Evolutionary conservation across 306 rosid genomes (phyloP), one percentile per base, ranked within the genome.

Genomic region (Sesbania bispinosa): DNA sequence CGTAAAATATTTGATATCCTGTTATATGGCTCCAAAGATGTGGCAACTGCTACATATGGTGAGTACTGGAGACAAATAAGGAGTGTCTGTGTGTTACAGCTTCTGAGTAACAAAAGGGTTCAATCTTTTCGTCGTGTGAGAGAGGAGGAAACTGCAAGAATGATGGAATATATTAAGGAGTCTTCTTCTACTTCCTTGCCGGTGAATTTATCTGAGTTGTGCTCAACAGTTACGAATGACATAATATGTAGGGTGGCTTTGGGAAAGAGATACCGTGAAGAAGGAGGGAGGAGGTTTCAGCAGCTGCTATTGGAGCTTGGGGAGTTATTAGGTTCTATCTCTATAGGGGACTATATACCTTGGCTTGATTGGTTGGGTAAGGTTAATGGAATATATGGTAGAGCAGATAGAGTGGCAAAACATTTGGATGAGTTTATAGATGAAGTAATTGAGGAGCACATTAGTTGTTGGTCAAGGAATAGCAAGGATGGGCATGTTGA

Each of bases 291-390:
- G 1, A 42, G 30, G 50, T 52, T 77, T 41, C 72, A 65, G 8
- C n/a, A 62, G 32, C 21, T 73, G 10, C 24, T 73, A 62, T 35
- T 35, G 53, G 78, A 73, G 53, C 50, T 62, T 23, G 63, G 15
- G 1, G 71, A 73, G 71, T 73, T 73, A 5, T 6, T 73, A 11
- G 78, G 78, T 24, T 7, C 21, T 23, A 18, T 73, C 4, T 24
- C 11, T 15, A 10, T 73, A 23, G 78, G 78, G 33, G 63, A 62
- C 4, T 73, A 61, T 50, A 51, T 73, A 23, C 78, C 71, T 33
- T 62, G 78, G 78, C 78, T 73, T 50, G 42, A 53, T 23, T 73
- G 78, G 78, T 73, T 62, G 54, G 32, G 62, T 13, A 62, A 73
- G 45, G 33, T 73, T 48, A 61, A 73, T 50, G 78, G 78, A 4